A percentile compares a stretch with the other conserved stretches of the same genome.
Evolutionary conservation across 305 asterid genomes (phyloP).

Genomic region (Withania somnifera): DNA sequence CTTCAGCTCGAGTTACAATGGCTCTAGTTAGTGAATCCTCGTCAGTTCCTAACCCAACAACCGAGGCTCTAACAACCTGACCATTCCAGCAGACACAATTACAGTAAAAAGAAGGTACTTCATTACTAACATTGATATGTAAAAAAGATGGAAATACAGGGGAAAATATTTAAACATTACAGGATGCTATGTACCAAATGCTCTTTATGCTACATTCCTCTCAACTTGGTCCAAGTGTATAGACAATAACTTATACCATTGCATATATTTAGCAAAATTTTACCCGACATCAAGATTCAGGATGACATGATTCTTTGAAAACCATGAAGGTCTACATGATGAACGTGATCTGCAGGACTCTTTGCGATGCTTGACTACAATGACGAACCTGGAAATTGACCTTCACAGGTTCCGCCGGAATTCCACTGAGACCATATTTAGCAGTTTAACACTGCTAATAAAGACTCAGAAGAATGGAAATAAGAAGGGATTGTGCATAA

Average conservation of each 20-base stretch:
- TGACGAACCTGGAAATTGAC: not conserved
- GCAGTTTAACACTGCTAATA: not conserved
- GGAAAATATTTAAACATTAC: not conserved
- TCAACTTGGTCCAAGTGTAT: not conserved
- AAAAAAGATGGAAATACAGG: not conserved
- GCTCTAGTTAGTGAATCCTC: slow-evolving; percentile 69
- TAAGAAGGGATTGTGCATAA: not conserved
- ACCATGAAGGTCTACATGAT: not conserved
- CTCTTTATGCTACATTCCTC: not conserved
- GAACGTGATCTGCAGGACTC: not conserved
- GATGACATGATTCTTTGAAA: too few relatives aligned
- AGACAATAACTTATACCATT: not conserved
- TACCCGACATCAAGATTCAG: not conserved
- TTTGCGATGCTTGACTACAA: too few relatives aligned
- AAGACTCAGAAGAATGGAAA: not conserved
- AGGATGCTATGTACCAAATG: not conserved
- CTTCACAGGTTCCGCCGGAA: not conserved
- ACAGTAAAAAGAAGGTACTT: not conserved
- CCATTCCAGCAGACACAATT: not conserved
- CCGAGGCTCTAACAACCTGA: slow-evolving; percentile 50
- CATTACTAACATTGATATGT: not conserved
- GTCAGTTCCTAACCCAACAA: slow-evolving; percentile 60
- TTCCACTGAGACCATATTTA: not conserved
- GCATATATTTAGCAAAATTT: not conserved
- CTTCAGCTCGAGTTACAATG: slow-evolving; percentile 52